These are phyloP conservation scores for Trichophyton mentagrophytes DNA, from an alignment of 2,329 filamentous ascomycete species.

Conservation along the genomic window DNA sequence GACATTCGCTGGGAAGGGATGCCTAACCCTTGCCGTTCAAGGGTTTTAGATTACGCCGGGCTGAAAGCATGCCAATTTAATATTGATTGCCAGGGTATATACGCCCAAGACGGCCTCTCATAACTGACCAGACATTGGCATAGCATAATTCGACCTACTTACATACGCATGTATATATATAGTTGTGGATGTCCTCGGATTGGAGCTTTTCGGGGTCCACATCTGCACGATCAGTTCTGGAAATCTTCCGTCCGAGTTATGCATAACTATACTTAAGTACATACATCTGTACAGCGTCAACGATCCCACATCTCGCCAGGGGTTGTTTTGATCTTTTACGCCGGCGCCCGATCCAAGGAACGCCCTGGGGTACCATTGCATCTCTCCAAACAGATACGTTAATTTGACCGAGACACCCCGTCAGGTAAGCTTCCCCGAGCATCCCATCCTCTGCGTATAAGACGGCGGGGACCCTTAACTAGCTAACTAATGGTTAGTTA, in stretches of 20 bases:
- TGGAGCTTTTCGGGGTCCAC: not conserved
- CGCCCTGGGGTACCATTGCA: not conserved
- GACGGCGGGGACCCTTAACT: not conserved
- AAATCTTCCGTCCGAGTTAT: constrained; percentile 1
- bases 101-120: not conserved
- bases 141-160: not conserved
- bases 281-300: not conserved
- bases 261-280: no score
- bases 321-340: not conserved
- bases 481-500: no score
- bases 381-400: not conserved
- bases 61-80: not conserved
- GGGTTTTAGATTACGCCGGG: not conserved
- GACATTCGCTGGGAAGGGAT: not conserved
- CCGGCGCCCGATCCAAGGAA: not conserved
- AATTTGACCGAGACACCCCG: not conserved
- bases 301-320: not conserved
- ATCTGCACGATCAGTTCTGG: constrained; percentile 1
- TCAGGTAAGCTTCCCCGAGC: not conserved
- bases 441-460: not conserved
- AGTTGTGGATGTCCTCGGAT: not conserved
- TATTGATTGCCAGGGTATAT: not conserved
- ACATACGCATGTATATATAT: not conserved
- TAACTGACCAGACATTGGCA: not conserved
- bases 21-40: not conserved